Conservation (phyloP, 208 protist species). For the Leishmania turanica region DNA sequence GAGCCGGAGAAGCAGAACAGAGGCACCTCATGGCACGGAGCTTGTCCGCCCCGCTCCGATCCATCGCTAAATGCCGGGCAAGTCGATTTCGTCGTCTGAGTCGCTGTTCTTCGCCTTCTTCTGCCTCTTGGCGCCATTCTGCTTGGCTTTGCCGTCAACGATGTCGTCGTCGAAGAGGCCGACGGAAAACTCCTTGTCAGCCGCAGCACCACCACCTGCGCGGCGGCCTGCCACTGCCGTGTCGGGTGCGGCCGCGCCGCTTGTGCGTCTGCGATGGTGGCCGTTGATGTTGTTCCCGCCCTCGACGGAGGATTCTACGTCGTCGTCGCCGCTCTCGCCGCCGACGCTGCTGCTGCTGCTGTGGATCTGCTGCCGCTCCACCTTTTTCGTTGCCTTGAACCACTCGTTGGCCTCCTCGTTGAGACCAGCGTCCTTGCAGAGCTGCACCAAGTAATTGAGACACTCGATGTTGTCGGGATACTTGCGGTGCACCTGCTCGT, state of each 20-base stretch:
- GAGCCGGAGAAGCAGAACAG: not conserved
- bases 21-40: not conserved
- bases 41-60: not conserved
- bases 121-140: conserved; percentile 9
- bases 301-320: conserved; percentile 27
- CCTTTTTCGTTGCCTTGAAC: conserved; percentile 84
- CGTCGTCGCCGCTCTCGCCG: conserved; percentile 22
- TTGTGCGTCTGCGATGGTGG: conserved; percentile 14
- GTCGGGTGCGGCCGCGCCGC: conserved; percentile 21
- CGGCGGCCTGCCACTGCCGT: conserved; percentile 27
- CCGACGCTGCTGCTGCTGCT: conserved; percentile 34
- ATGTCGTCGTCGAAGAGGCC: conserved; percentile 50
- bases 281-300: conserved; percentile 8
- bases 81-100: conserved; percentile 76
- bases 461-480: conserved; percentile 96
- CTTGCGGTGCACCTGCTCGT: conserved; percentile 92
- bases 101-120: conserved; percentile 48
- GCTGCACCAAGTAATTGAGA: conserved; percentile 93
- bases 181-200: conserved; percentile 34
- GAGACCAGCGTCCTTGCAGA: conserved; percentile 92
- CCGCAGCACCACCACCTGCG: conserved; percentile 21
- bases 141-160: conserved; percentile 24
- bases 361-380: conserved; percentile 68
- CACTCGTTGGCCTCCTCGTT: conserved; percentile 93
- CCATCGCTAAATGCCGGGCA: conserved; percentile 62